These are phyloP conservation scores for Saccharomycopsis microspora DNA, from an alignment of 805 yeast genomes.

Conservation along the genomic window DNA sequence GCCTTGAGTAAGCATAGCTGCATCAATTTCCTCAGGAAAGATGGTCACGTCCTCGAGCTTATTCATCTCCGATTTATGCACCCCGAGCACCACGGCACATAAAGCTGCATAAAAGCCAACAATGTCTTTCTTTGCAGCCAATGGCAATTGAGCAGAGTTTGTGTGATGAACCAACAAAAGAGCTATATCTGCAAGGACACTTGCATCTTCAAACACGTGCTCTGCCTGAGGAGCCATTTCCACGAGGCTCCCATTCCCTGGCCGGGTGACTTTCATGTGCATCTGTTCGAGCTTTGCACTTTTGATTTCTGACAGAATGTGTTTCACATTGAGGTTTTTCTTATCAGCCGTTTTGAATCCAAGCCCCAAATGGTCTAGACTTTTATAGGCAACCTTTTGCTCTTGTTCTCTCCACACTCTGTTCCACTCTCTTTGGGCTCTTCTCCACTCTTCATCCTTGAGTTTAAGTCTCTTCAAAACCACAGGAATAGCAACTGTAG, in stretches of 20 bases:
- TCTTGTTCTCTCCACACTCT: conserved; percentile 99
- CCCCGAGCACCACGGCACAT: conserved; percentile 1
- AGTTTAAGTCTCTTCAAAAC: conserved; percentile 88
- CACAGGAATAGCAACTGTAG: conserved; percentile 90
- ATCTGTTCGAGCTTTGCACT: conserved; percentile 74
- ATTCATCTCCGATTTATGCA: background rate
- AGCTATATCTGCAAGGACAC: conserved; percentile 63
- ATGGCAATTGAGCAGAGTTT: conserved; percentile 11
- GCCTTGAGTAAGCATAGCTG: conserved; percentile 35
- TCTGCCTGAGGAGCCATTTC: conserved; percentile 31
- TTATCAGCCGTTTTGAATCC: conserved; percentile 96
- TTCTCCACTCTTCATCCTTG: conserved; percentile 98
- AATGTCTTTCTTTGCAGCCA: conserved; percentile 1
- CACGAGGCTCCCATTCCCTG: background rate
- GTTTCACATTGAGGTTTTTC: conserved; percentile 79
- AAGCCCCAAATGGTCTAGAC: conserved; percentile 89
- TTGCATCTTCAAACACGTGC: conserved; percentile 53
- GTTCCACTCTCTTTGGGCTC: conserved; percentile 98
- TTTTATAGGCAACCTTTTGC: conserved; percentile 86
- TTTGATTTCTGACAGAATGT: conserved; percentile 79
- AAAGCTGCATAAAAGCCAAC: conserved; percentile 1
- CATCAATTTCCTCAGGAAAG: conserved; percentile 6
- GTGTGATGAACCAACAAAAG: conserved; percentile 57
- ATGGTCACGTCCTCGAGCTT: background rate
- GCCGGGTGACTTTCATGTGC: conserved; percentile 7